Evolutionary conservation across 2,329 filamentous ascomycete genomes (phyloP), one percentile per base, ranked within the genome.

Genomic region (Cryphonectria nitschkei): DNA sequence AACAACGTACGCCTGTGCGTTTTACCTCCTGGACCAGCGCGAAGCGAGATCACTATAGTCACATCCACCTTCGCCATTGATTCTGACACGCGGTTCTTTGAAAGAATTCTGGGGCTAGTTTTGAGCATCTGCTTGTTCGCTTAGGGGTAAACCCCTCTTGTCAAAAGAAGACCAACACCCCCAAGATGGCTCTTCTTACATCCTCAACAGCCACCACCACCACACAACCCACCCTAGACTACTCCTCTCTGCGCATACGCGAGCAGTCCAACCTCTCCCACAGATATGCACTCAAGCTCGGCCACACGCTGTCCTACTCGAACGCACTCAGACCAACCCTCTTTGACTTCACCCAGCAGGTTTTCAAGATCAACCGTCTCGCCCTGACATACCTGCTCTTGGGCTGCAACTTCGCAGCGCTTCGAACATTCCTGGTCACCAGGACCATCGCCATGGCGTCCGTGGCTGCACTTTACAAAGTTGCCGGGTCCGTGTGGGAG

Each of bases 401-500:
- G 32, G 77, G 76, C 5, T 75, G 79, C 68, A 77, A 75, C 26
- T 70, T 79, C 67, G 76, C 80, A 64, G 77, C 76, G 32, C 68
- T 77, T 41, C 77, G 79, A 68, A 73, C 76, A 19, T 75, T 77
- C 65, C 72, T 75, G 67, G 75, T 78, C 70, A 80, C 79, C 9
- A 75, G 56, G 39, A 64, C 61, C 19, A 52, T 75, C 32, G 61
- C 73, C 34, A 68, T 62, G 43, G 65, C 64, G 26, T 70, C 70
- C 32, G 61, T 52, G 22, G 19, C 68, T 16, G 65, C 58, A 11
- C 52, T 70, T 26, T 58, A 70, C 52, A 76, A 76, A 62, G 76
- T 77, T 22, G 74, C 75, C 9, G 72, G 73, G 41, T 72, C 74
- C 39, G 69, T 79, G 16, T 85, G 83, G 83, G 79, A 83, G 67